Evolutionary conservation across 2,329 filamentous ascomycete species (phyloP).

Genomic region (Leptodontidium sp.): DNA sequence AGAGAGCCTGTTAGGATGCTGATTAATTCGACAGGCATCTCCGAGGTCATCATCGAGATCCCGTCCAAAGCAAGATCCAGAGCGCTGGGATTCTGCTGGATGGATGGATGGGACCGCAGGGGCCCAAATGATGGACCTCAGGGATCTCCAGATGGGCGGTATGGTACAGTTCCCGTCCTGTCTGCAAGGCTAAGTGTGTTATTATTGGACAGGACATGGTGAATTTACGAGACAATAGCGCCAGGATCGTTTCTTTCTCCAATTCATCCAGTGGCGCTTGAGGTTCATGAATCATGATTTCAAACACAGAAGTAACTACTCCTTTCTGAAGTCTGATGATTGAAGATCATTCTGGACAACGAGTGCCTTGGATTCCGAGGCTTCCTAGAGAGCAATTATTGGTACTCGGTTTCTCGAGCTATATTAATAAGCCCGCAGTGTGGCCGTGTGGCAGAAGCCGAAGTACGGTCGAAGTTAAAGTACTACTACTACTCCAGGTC

Average conservation of each 20-base stretch:
- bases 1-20: constrained; percentile 17
- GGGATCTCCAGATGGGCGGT: constrained; percentile 1
- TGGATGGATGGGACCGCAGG: background rate
- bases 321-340: background rate
- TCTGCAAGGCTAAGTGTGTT: constrained; percentile 2
- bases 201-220: constrained; percentile 13
- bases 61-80: constrained; percentile 12
- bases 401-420: constrained; percentile 1
- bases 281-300: background rate
- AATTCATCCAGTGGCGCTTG: background rate
- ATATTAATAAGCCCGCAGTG: constrained; percentile 2
- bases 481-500: background rate
- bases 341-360: background rate
- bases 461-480: background rate
- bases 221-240: background rate
- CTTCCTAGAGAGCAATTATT: background rate
- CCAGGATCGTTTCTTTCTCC: background rate
- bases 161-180: background rate
- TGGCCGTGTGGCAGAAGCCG: background rate
- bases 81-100: constrained; percentile 20
- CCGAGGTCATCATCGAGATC: constrained; percentile 14
- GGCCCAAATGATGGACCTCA: constrained; percentile 1
- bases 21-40: constrained; percentile 15
- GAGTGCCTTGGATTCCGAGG: constrained; percentile 1
- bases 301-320: background rate